phyloP scores from a whole-genome alignment of 768 basidiomycete species.

The Macrolepiota dolichaula region DNA sequence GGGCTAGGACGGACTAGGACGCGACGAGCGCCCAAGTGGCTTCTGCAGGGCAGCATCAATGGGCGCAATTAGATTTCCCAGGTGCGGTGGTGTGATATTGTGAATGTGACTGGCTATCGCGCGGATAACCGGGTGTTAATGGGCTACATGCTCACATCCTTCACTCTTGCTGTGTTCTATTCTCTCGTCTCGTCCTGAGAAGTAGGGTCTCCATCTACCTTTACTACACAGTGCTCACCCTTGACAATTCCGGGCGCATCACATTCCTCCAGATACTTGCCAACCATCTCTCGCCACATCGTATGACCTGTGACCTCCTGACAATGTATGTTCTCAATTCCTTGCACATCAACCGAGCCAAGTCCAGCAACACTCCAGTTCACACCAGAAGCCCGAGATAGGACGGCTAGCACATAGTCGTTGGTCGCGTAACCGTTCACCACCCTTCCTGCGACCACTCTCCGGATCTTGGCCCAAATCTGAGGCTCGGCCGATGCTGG shows the following conservation, averaged over 20 bases:
- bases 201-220: background rate
- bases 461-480: conserved; percentile 43
- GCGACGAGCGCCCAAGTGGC: too few species aligned
- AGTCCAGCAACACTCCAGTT: conserved; percentile 51
- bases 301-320: conserved; percentile 47
- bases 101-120: too few species aligned
- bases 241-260: conserved; percentile 35
- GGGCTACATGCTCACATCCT: too few species aligned
- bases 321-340: conserved; percentile 50
- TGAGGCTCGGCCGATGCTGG: conserved; percentile 38
- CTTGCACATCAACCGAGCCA: conserved; percentile 39
- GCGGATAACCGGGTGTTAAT: too few species aligned
- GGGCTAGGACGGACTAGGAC: too few species aligned
- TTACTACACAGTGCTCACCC: conserved; percentile 24
- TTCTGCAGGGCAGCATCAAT: too few species aligned
- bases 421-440: conserved; percentile 51
- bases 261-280: conserved; percentile 37
- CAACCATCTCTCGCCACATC: conserved; percentile 47
- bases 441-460: conserved; percentile 47
- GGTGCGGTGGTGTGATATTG: too few species aligned
- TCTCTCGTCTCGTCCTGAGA: too few species aligned
- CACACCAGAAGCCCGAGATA: conserved; percentile 42
- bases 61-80: too few species aligned
- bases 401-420: conserved; percentile 53
- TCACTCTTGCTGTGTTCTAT: too few species aligned